A percentile compares a stretch with the other conserved stretches of the same genome.
Evolutionary conservation across 1,139 yeast species (phyloP).

Genomic region (Protomyces lactucae-debilis): DNA sequence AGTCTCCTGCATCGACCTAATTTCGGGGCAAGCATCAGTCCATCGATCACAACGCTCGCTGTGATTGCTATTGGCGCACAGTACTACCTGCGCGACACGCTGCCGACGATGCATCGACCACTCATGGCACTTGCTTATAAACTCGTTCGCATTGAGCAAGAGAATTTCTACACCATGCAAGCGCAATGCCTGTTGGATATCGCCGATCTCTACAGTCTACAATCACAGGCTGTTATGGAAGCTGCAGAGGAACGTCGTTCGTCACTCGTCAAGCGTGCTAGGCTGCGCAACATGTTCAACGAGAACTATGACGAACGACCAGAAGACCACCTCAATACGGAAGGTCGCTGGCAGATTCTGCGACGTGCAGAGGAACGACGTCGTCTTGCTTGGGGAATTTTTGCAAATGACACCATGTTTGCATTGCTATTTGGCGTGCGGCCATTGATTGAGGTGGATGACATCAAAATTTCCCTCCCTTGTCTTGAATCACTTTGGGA

Average conservation of each 20-base stretch:
- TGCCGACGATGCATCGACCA: not conserved
- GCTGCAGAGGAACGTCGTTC: conserved; percentile 19
- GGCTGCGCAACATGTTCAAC: conserved; percentile 7
- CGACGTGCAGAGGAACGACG: conserved; percentile 22
- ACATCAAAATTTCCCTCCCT: conserved; percentile 9
- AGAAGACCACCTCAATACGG: conserved; percentile 13
- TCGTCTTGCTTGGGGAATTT: conserved; percentile 21
- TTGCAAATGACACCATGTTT: conserved; percentile 13
- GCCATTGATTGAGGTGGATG: conserved; percentile 10
- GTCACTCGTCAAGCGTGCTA: conserved; percentile 5
- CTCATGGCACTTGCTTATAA: conserved; percentile 8
- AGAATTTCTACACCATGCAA: conserved; percentile 15
- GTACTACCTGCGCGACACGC: conserved; percentile 1
- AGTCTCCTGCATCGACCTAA: conserved; percentile 13
- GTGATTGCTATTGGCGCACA: conserved; percentile 19
- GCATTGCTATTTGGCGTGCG: conserved; percentile 11
- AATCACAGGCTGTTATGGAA: conserved; percentile 9
- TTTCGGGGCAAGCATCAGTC: conserved; percentile 8
- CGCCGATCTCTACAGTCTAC: conserved; percentile 15
- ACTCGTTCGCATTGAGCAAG: conserved; percentile 10
- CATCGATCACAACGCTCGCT: conserved; percentile 9
- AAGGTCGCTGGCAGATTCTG: conserved; percentile 23
- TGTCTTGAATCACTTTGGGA: conserved; percentile 21
- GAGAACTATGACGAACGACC: conserved; percentile 25
- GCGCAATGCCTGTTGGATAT: conserved; percentile 18